phyloP scores from a whole-genome alignment of 2,329 filamentous ascomycete species.

The Juglanconis oblonga region DNA sequence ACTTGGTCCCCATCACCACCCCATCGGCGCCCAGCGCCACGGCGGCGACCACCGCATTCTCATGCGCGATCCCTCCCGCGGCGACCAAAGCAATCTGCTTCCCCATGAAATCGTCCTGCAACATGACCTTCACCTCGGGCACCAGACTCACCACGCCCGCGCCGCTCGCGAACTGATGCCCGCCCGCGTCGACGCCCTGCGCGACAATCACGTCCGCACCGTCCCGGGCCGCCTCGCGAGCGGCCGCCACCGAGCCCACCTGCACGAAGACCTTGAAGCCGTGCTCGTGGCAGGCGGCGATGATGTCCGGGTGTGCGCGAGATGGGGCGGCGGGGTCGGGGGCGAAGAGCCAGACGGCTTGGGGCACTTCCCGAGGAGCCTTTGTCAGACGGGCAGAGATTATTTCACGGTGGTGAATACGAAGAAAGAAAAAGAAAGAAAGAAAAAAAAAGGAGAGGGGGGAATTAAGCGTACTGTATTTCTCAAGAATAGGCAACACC shows the following conservation, averaged over 20 bases:
- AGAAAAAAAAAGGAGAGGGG: not conserved
- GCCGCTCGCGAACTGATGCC: constrained; percentile 56
- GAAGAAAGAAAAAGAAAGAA: no score
- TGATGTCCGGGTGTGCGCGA: constrained; percentile 29
- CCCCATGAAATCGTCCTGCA: constrained; percentile 35
- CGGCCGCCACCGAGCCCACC: constrained; percentile 57
- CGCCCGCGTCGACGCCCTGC: constrained; percentile 63
- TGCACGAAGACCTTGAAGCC: constrained; percentile 56
- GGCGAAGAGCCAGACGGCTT: constrained; percentile 67
- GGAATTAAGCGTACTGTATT: constrained; percentile 31
- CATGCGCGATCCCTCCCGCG: constrained; percentile 59
- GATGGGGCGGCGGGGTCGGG: constrained; percentile 40
- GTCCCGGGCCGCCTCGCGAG: constrained; percentile 43
- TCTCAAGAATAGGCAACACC: constrained; percentile 48
- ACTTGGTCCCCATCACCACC: constrained; percentile 44
- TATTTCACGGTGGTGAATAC: no score
- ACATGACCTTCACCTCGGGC: constrained; percentile 52
- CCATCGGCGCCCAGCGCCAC: constrained; percentile 42
- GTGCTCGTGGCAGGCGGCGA: constrained; percentile 31
- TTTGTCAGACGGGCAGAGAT: not conserved
- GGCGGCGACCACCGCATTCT: constrained; percentile 52
- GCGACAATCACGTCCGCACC: constrained; percentile 58
- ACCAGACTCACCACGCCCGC: constrained; percentile 54
- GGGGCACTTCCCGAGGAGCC: constrained; percentile 34
- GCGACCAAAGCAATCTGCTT: constrained; percentile 45